Conservation (phyloP, 78 protist species). For the Salpingoeca rosetta region DNA sequence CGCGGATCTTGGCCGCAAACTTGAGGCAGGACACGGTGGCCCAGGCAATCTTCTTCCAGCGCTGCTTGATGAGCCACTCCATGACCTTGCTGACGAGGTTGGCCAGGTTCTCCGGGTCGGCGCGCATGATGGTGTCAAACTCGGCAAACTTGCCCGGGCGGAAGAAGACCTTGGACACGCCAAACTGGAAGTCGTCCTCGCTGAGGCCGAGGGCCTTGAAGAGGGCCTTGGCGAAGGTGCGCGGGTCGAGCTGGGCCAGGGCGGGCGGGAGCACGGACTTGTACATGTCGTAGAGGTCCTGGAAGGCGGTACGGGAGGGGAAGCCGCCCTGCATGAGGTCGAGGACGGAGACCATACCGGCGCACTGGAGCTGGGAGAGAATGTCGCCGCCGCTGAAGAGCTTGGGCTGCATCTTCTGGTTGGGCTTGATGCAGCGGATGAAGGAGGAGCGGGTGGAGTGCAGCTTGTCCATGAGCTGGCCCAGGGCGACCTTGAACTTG, state of each 20-base stretch:
- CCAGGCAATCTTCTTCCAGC: neutral
- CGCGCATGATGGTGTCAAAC: neutral
- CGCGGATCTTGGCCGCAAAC: neutral
- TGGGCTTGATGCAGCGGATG: constrained; percentile 64
- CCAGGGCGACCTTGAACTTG: constrained; percentile 2
- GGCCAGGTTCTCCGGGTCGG: constrained; percentile 2
- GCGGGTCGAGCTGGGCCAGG: neutral
- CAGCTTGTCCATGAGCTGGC: constrained; percentile 4
- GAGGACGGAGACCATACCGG: constrained; percentile 7
- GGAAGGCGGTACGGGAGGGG: constrained; percentile 2
- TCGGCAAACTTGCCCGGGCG: constrained; percentile 10
- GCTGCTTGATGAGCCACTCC: neutral
- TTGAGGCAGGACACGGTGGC: neutral
- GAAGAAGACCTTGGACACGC: constrained; percentile 24
- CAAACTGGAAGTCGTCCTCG: constrained; percentile 5
- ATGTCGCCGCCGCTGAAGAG: neutral
- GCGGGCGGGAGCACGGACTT: neutral
- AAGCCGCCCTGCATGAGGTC: constrained; percentile 1
- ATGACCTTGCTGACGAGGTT: neutral
- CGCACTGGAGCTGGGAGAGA: constrained; percentile 13
- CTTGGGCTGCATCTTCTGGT: constrained; percentile 22
- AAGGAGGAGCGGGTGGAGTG: constrained; percentile 26
- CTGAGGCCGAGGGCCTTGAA: neutral
- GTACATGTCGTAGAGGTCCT: constrained; percentile 1
- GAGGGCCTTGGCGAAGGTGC: constrained; percentile 1